Conservation (phyloP, 352 stramenopile genomes). For the Phytopythium delawarense region DNA sequence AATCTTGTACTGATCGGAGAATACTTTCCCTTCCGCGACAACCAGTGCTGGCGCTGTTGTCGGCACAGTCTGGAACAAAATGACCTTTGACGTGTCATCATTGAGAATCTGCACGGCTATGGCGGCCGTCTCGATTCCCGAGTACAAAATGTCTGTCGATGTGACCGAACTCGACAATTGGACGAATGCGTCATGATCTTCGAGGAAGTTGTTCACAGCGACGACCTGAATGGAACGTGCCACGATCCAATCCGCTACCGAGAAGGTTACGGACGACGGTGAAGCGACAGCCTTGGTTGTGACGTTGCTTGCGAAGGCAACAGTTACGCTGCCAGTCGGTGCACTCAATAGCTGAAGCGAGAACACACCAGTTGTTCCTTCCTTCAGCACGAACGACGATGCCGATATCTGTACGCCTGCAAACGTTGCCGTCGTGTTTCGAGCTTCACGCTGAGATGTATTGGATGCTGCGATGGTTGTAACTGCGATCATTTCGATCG, state of each 20-base stretch:
- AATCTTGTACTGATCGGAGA: conserved; percentile 44
- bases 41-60: conserved; percentile 35
- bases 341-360: conserved; percentile 37
- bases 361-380: conserved; percentile 21
- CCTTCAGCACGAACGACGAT: conserved; percentile 35
- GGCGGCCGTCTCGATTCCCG: conserved; percentile 10
- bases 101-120: conserved; percentile 44
- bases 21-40: conserved; percentile 41
- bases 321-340: conserved; percentile 23
- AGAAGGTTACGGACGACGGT: conserved; percentile 27
- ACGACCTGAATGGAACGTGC: conserved; percentile 28
- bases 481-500: conserved; percentile 34
- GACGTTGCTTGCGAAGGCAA: conserved; percentile 32
- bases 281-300: conserved; percentile 20
- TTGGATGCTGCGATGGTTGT: conserved; percentile 26
- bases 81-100: conserved; percentile 42
- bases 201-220: conserved; percentile 48
- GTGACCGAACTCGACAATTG: conserved; percentile 18
- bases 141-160: conserved; percentile 38
- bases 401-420: conserved; percentile 31
- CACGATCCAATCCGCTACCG: conserved; percentile 25
- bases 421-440: conserved; percentile 27
- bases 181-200: conserved; percentile 31
- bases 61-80: conserved; percentile 33
- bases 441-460: conserved; percentile 27